Base-by-base conservation (phyloP, 805 yeast species). In the Kodamaea fukazawae region DNA sequence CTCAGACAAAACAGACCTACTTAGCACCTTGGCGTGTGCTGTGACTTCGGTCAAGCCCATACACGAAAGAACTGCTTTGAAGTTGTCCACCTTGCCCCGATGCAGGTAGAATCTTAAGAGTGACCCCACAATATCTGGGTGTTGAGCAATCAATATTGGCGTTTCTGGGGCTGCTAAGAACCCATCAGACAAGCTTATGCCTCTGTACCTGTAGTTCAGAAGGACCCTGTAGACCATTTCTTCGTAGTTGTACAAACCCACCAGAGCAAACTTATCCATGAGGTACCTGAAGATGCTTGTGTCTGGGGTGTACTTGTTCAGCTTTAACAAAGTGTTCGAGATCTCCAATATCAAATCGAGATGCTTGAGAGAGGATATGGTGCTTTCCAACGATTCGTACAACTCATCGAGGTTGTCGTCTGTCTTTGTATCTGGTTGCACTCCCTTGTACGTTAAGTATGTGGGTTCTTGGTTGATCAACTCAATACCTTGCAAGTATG, bases 41-140 rank as follows among this genome's bases (percentile, higher is more conserved):
- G 41, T 31, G 2, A 58, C 44, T 35, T 61, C 63, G 12, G 51
- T 54, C 3, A 63, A 44, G 17, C 54, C 50, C 37, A 57, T 54
- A 30, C 52, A 61, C 4, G 53, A 39, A n/a, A 68, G 42, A 8
- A 66, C 41, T 10, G 50, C 50, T n/a, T 49, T 47, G 22, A 64
- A 50, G 2, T 55, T 46, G 2, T 29, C 43, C 7, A 13, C 22
- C 22, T 64, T 53, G 2, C 51, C 43, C 3, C 57, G 47, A 3
- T 33, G 20, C 8, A 51, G 46, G 27, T 60, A 59, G 43, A 59
- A 65, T 8, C 43, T 38, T 7, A 66, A 40, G 12, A 69, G 48
- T 6, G 58, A 47, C 3, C 35, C 41, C 14, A 69, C 34, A n/a
- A 66, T 46, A 9, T 52, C 49, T 0, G 73, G 71, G 14, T 56